Evolutionary conservation across 768 basidiomycete species (phyloP), one percentile per base, ranked within the genome.

Genomic region (Nidula microcarpa): DNA sequence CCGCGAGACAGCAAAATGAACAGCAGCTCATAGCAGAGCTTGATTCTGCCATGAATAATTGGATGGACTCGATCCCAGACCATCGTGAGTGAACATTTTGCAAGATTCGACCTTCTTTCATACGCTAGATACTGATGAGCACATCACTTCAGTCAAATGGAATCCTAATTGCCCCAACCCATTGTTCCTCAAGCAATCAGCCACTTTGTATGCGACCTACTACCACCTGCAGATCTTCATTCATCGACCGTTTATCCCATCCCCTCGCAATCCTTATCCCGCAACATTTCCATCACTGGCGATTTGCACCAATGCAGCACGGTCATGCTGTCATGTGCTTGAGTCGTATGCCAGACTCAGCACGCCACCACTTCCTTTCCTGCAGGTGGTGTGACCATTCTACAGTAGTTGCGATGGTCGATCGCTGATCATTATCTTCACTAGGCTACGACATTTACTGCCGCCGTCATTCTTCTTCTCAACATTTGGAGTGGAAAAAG

Each of bases 291-390:
- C 87, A 71, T 61, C 90, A 0, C 73, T 93, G 33, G 88, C 89
- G 0, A 92, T 94, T 50, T 93, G 91, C 65, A 84, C 86, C n/a
- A 93, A 92, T 55, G 85, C 92, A 0, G 88, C 92, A 1, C 75
- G 89, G 6, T 89, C 88, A 1, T 86, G 81, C 54, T 81, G 80
- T 37, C 88, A 87, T 62, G 78, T 94, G 32, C 65, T 88, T 16
- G 89, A 91, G 68, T 56, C 69, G 49, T 71, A 74, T 56, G 68
- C 75, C 47, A 67, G 62, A 53, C 65, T 71, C 9, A 62, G 67
- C 30, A 53, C 61, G 4, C 54, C 72, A 35, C 73, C 73, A 2
- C 47, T 73, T 43, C 67, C 72, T 5, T 59, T 64, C 5, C 37
- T 74, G 34, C 74, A 75, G 65, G 79, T 76, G 59, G 6, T 62